Conservation (phyloP, 139 green algal species). For the Tetradesmus lagerheimii region DNA sequence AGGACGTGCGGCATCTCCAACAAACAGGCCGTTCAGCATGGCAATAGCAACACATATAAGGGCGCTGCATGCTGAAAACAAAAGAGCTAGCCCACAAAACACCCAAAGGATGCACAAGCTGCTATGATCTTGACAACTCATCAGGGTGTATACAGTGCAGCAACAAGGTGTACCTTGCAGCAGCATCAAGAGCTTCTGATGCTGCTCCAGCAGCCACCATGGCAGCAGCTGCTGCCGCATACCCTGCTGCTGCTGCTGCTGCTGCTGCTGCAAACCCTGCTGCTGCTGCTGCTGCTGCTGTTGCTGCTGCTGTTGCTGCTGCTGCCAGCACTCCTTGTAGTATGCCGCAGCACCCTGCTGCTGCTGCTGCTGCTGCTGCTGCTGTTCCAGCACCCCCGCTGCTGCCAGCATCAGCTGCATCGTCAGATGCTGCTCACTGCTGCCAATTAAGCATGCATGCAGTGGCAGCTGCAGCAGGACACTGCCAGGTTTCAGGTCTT, state of each 20-base stretch:
- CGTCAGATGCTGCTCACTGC: conserved; percentile 5
- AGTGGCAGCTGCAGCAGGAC: not conserved
- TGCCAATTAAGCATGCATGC: not conserved
- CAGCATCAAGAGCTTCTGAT: not conserved
- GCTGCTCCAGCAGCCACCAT: not conserved
- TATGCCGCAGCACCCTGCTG: conserved; percentile 21
- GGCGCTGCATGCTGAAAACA: no score
- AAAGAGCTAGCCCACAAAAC: no score
- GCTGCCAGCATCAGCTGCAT: conserved; percentile 16
- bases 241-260: not conserved
- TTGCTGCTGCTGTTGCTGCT: not conserved
- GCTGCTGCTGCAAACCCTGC: not conserved
- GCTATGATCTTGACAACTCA: no score
- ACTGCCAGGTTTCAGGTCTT: not conserved
- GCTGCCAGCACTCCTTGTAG: not conserved
- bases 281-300: conserved; percentile 11
- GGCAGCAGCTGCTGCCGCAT: not conserved
- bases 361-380: conserved; percentile 18
- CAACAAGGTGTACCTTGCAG: not conserved
- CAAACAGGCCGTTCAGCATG: no score
- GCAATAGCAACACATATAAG: not conserved
- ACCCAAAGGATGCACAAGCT: no score
- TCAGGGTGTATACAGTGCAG: no score
- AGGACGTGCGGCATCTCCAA: no score
- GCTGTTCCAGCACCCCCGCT: not conserved